phyloP scores from a whole-genome alignment of 2,329 filamentous ascomycete species.

The Mycosphaerella sp. region DNA sequence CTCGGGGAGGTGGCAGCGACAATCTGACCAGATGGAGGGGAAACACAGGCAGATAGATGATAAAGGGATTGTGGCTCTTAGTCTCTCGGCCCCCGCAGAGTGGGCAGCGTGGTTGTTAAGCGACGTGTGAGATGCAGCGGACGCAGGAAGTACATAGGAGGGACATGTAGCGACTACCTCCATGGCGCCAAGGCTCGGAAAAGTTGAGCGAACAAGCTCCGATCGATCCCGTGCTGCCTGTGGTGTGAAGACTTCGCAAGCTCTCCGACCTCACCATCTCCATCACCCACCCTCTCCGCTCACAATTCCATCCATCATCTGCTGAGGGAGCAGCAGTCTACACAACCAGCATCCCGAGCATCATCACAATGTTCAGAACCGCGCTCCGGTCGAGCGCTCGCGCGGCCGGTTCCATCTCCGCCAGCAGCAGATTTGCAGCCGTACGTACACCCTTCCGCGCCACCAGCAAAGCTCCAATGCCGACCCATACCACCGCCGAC shows the following conservation, averaged over 20 bases:
- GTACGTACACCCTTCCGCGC: slow-evolving; percentile 60
- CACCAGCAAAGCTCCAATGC: slow-evolving; percentile 41
- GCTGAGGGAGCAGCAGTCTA: slow-evolving; percentile 28
- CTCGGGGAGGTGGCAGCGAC: background rate
- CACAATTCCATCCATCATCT: slow-evolving; percentile 21
- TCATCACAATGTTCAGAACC: slow-evolving; percentile 82
- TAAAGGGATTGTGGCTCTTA: too few relatives aligned
- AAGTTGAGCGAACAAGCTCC: background rate
- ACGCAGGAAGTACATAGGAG: too few relatives aligned
- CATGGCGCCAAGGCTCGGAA: too few relatives aligned
- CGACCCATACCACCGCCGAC: slow-evolving; percentile 22
- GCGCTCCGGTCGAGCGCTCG: slow-evolving; percentile 95
- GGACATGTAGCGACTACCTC: too few relatives aligned
- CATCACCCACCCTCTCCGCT: slow-evolving; percentile 24
- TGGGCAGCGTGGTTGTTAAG: too few relatives aligned
- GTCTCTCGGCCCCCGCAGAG: too few relatives aligned
- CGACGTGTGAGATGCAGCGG: too few relatives aligned
- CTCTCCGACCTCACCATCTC: slow-evolving; percentile 12
- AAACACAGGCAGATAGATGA: too few relatives aligned
- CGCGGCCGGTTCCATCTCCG: slow-evolving; percentile 89
- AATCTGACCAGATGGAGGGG: too few relatives aligned
- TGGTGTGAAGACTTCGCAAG: slow-evolving; percentile 1
- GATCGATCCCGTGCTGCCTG: background rate
- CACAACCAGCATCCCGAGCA: slow-evolving; percentile 38
- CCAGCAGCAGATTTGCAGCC: slow-evolving; percentile 81